Evolutionary conservation across 179 eudicot genomes (phyloP).

Genomic region (Beta macrorhiza): DNA sequence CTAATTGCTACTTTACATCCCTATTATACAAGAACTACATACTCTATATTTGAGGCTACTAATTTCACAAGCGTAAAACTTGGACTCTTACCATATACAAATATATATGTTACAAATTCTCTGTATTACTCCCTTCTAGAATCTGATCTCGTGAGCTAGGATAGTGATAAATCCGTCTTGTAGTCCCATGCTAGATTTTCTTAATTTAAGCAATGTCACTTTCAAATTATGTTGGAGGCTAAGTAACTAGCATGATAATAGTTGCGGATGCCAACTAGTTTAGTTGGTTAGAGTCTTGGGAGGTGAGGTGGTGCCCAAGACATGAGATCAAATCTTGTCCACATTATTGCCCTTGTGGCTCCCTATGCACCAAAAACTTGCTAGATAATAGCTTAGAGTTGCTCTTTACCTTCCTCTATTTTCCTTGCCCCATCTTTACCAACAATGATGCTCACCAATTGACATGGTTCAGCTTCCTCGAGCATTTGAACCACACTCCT

Average conservation of each 20-base stretch:
- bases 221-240: not conserved
- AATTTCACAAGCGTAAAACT: not conserved
- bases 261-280: too few relatives aligned
- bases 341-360: too few relatives aligned
- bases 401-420: constrained; percentile 30
- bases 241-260: not conserved
- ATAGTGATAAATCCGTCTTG: not conserved
- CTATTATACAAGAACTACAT: constrained; percentile 9
- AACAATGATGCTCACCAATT: constrained; percentile 38
- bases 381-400: not conserved
- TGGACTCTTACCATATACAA: constrained; percentile 8
- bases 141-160: not conserved
- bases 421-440: constrained; percentile 40
- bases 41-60: constrained; percentile 2
- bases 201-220: not conserved
- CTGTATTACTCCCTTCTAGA: not conserved
- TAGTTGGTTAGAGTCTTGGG: too few relatives aligned
- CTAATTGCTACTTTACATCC: constrained; percentile 18
- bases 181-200: not conserved
- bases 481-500: constrained; percentile 84
- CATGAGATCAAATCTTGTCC: too few relatives aligned
- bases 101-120: not conserved
- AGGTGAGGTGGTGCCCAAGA: too few relatives aligned
- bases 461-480: constrained; percentile 80
- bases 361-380: not conserved